Conservation (phyloP, 2,329 filamentous ascomycete genomes). For the Cercospora sojina region DNA sequence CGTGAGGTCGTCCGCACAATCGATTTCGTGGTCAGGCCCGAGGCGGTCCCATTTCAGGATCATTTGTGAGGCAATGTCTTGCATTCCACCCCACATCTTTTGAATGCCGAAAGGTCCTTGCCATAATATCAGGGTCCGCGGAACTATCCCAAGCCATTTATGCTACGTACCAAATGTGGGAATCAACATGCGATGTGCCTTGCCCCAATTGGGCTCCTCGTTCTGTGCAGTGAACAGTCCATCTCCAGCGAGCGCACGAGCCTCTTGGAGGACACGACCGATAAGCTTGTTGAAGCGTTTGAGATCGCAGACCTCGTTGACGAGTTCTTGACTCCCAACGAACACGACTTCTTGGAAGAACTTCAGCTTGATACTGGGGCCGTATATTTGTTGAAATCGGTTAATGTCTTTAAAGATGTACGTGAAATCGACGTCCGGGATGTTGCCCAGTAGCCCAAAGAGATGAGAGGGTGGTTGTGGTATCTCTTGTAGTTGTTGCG, state of each 20-base stretch:
- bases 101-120: constrained; percentile 2
- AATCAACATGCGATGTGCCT: constrained; percentile 46
- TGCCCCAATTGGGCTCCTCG: constrained; percentile 42
- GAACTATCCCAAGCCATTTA: constrained; percentile 43
- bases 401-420: constrained; percentile 17
- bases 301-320: constrained; percentile 43
- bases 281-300: constrained; percentile 58
- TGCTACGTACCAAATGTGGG: constrained; percentile 48
- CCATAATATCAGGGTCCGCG: background rate
- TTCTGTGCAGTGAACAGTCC: constrained; percentile 45
- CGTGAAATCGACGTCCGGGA: constrained; percentile 22
- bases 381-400: constrained; percentile 26
- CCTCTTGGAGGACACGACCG: constrained; percentile 51
- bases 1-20: constrained; percentile 65
- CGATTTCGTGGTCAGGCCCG: constrained; percentile 55
- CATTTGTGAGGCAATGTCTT: constrained; percentile 53
- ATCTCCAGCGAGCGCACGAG: constrained; percentile 56
- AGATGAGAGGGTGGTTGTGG: constrained; percentile 27
- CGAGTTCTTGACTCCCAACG: no score
- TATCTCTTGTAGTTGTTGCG: constrained; percentile 7
- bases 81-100: constrained; percentile 47
- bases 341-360: constrained; percentile 19
- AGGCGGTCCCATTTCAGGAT: constrained; percentile 65
- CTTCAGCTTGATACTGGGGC: constrained; percentile 25
- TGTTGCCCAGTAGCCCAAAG: constrained; percentile 21